A percentile compares a stretch with the other conserved stretches of the same genome.
Conservation (phyloP, 768 basidiomycete genomes). For the Exidia glandulosa region DNA sequence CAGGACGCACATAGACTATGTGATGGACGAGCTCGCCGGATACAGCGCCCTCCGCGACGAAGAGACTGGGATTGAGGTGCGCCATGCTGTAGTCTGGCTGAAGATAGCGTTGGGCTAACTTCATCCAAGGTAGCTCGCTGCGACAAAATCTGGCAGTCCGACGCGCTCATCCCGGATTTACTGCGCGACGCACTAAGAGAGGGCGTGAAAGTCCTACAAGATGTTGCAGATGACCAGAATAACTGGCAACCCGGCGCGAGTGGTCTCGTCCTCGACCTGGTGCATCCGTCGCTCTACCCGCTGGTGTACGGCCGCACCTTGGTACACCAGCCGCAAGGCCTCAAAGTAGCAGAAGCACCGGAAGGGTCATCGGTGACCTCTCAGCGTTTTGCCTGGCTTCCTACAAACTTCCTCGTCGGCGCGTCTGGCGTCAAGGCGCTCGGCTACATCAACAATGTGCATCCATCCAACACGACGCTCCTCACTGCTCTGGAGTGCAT, state of each 20-base stretch:
- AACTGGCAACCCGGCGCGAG: conserved; percentile 21
- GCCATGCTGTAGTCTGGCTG: not conserved
- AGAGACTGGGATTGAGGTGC: conserved; percentile 21
- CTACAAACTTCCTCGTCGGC: conserved; percentile 31
- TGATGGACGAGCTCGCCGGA: conserved; percentile 37
- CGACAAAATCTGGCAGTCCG: conserved; percentile 12
- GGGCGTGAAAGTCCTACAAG: conserved; percentile 9
- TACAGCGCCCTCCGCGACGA: conserved; percentile 33
- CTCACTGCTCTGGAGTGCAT: conserved; percentile 24
- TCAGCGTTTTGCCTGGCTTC: conserved; percentile 29
- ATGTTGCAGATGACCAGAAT: conserved; percentile 11
- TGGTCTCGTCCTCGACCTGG: conserved; percentile 16
- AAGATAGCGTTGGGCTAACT: too few relatives aligned
- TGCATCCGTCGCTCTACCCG: conserved; percentile 17
- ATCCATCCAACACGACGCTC: conserved; percentile 22
- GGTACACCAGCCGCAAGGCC: conserved; percentile 4
- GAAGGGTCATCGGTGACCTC: not conserved
- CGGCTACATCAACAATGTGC: conserved; percentile 46
- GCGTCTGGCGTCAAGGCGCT: conserved; percentile 20
- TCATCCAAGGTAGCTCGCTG: conserved; percentile 7
- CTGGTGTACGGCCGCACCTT: conserved; percentile 14
- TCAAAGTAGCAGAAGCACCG: not conserved
- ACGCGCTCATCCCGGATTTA: conserved; percentile 9
- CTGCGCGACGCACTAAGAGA: conserved; percentile 3
- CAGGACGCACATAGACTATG: conserved; percentile 30